Base-by-base conservation (phyloP, 306 rosid species). In the Albizia julibrissin region DNA sequence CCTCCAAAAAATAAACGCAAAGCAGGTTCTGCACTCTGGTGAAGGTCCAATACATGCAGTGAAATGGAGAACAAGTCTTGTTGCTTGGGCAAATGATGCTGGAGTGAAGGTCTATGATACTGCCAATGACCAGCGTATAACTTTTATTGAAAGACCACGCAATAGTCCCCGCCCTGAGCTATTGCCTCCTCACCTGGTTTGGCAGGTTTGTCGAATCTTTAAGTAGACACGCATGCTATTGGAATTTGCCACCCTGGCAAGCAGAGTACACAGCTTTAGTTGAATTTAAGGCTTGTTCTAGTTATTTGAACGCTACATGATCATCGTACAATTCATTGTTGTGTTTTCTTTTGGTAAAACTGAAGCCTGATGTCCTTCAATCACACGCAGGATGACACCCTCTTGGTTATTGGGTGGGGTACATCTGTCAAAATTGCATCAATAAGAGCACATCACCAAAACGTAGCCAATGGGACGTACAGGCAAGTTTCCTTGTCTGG, bases 1-100 rank as follows among this genome's bases (percentile, higher is more conserved):
- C 50, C 24, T 21, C 6, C 7, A 3, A 47, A 67, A 67, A 67
- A 72, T 90, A 78, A 52, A 70, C n/a, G 90, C 75, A 33, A 67
- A 42, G 70, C 50, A 93, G 98, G 97, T 93, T 50, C 84, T 93
- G 93, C 98, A 93, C 86, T 87, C 93, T 62, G 98, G 98, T 59
- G 97, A 93, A 86, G 98, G 98, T 80, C 97, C 98, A 69, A 89
- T 93, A 84, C 98, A 93, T 84, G 87, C 88, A 11, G 91, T 93
- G 80, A 93, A 90, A 85, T 90, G 96, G 97, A 86, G 97, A 87
- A 61, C 91, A 29, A 89, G 87, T 87, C 97, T 93, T 78, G 86
- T 93, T 90, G 96, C 97, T 59, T 93, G 97, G 97, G 97, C 97
- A 67, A 93, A 93, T 85, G 96, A 93, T 85, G 88, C 92, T 39